A percentile compares a stretch with the other conserved stretches of the same genome.
phyloP scores from a whole-genome alignment of 768 basidiomycete genomes.

The Boletus insuetus region DNA sequence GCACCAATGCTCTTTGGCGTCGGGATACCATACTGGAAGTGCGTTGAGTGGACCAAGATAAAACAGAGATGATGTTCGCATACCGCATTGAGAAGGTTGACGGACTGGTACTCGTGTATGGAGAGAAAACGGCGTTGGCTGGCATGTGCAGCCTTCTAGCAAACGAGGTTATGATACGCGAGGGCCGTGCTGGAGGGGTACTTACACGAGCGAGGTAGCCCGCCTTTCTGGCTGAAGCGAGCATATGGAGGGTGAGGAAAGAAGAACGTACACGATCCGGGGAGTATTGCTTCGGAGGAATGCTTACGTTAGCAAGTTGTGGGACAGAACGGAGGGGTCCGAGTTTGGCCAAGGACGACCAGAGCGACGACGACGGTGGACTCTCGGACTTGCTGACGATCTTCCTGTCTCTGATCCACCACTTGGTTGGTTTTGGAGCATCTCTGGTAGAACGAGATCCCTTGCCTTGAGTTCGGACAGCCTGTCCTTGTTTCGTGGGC shows the following conservation, averaged over 20 bases:
- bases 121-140: constrained; percentile 90
- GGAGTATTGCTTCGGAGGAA: constrained; percentile 6
- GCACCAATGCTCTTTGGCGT: constrained; percentile 91
- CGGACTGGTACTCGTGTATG: constrained; percentile 98
- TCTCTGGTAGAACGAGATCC: constrained; percentile 60
- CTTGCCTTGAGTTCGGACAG: constrained; percentile 82
- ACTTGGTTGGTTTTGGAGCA: constrained; percentile 38
- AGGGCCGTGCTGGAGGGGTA: neutral
- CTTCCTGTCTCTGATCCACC: constrained; percentile 75
- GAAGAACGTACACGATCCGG: constrained; percentile 13
- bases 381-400: constrained; percentile 22
- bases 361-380: constrained; percentile 84
- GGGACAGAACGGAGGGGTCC: neutral
- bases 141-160: constrained; percentile 57
- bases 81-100: constrained; percentile 92
- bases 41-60: neutral
- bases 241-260: constrained; percentile 47
- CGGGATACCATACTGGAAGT: constrained; percentile 82
- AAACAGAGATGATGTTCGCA: constrained; percentile 17
- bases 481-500: constrained; percentile 47
- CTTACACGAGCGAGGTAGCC: constrained; percentile 62
- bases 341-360: constrained; percentile 32
- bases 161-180: neutral
- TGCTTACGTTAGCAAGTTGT: constrained; percentile 42
- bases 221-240: constrained; percentile 64